Evolutionary conservation across 1,284 basidiomycete species (phyloP).

Genomic region (Marasmius tenuissimus): DNA sequence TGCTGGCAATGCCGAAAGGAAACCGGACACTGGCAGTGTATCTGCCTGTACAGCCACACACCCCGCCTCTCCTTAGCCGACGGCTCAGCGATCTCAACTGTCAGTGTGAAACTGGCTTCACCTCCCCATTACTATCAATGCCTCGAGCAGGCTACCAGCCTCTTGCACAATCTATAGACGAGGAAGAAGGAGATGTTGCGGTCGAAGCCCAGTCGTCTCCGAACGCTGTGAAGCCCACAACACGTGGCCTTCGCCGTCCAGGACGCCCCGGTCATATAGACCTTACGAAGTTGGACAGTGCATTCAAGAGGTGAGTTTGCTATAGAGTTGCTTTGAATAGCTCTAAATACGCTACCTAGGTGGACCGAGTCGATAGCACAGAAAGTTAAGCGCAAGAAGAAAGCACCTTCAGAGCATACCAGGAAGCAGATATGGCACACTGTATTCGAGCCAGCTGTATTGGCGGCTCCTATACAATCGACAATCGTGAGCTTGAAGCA

Average conservation of each 20-base stretch:
- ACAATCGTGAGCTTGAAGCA: constrained; percentile 35
- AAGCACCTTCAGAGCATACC: constrained; percentile 55
- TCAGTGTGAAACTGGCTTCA: constrained; percentile 8
- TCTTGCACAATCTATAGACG: constrained; percentile 58
- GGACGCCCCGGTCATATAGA: constrained; percentile 67
- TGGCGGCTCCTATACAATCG: constrained; percentile 27
- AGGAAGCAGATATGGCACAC: constrained; percentile 75
- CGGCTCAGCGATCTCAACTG: no score
- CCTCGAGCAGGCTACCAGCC: constrained; percentile 61
- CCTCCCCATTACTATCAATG: constrained; percentile 41
- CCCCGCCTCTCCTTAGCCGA: no score
- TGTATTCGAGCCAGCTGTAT: constrained; percentile 68
- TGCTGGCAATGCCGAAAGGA: no score
- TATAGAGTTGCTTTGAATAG: constrained; percentile 5
- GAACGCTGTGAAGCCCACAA: constrained; percentile 24
- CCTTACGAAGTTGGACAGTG: constrained; percentile 73
- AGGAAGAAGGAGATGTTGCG: constrained; percentile 52
- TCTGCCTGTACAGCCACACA: no score
- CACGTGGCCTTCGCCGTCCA: constrained; percentile 45
- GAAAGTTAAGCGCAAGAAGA: constrained; percentile 80
- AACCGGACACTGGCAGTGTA: no score
- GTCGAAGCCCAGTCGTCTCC: constrained; percentile 23
- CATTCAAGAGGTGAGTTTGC: constrained; percentile 67
- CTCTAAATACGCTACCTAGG: constrained; percentile 32
- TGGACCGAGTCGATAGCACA: constrained; percentile 86